Evolutionary conservation across 345 rosid species (phyloP).

Genomic region (Cardamine resedifolia): DNA sequence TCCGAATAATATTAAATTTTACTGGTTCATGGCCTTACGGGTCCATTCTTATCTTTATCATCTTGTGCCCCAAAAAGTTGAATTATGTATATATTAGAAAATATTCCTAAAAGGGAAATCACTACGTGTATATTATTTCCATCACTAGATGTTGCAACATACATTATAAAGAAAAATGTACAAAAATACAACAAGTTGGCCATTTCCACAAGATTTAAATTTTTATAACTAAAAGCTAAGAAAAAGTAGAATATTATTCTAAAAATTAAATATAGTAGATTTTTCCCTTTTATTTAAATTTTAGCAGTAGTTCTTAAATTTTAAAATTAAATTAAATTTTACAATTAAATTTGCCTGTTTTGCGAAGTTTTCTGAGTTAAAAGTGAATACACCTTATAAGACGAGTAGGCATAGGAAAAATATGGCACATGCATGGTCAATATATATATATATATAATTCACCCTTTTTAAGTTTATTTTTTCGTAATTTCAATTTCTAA

Average conservation of each 20-base stretch:
- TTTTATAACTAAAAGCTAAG: too few species aligned
- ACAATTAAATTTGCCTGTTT: too few species aligned
- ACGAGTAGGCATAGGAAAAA: neutral
- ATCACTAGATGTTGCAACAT: neutral
- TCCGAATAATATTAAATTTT: neutral
- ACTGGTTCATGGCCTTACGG: neutral
- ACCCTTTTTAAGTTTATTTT: neutral
- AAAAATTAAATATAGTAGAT: too few species aligned
- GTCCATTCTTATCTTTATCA: neutral
- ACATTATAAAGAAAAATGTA: neutral
- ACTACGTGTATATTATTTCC: neutral
- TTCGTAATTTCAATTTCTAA: neutral
- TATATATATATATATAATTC: neutral
- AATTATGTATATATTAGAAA: neutral
- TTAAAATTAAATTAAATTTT: too few species aligned
- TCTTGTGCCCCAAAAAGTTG: neutral
- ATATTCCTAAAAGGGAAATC: neutral
- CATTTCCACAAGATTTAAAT: neutral
- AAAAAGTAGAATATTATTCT: too few species aligned
- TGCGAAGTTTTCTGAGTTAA: too few species aligned
- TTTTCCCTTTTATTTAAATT: too few species aligned
- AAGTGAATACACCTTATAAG: too few species aligned
- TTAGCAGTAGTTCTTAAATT: too few species aligned
- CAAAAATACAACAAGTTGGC: neutral
- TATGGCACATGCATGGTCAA: neutral